Evolutionary conservation across 73 alveolate genomes (phyloP).

Genomic region (Tetrahymena borealis): DNA sequence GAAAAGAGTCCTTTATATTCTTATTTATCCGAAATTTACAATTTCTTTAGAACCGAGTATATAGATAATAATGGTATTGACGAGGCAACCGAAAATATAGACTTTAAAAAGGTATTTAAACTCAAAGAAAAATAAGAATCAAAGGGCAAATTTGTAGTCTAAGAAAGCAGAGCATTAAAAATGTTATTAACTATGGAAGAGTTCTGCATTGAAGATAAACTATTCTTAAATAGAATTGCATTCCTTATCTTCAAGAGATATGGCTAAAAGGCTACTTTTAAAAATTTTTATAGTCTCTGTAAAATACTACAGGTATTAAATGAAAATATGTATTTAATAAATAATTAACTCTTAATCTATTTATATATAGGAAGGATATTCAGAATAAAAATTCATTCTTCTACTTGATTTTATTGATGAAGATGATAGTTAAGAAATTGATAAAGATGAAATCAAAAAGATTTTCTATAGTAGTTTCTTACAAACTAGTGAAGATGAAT

Average conservation of each 20-base stretch:
- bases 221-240: slow-evolving; percentile 34
- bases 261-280: background rate
- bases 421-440: slow-evolving; percentile 2
- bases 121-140: slow-evolving; percentile 1
- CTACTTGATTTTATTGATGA: slow-evolving; percentile 20
- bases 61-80: background rate
- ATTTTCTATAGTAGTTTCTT: background rate
- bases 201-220: slow-evolving; percentile 21
- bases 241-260: slow-evolving; percentile 12
- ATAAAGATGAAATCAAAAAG: slow-evolving; percentile 16
- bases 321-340: too few species aligned
- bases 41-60: background rate
- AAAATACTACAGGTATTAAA: background rate
- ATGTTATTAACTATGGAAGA: slow-evolving; percentile 7
- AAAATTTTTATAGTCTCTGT: background rate
- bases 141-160: background rate
- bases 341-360: background rate
- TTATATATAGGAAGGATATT: background rate
- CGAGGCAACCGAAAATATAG: background rate
- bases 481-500: background rate
- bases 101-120: slow-evolving; percentile 6
- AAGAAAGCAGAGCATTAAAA: background rate
- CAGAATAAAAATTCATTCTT: background rate
- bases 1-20: slow-evolving; percentile 1
- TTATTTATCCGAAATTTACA: background rate